Conservation (phyloP, 2,329 filamentous ascomycete species). For the Fusarium nodosum region DNA sequence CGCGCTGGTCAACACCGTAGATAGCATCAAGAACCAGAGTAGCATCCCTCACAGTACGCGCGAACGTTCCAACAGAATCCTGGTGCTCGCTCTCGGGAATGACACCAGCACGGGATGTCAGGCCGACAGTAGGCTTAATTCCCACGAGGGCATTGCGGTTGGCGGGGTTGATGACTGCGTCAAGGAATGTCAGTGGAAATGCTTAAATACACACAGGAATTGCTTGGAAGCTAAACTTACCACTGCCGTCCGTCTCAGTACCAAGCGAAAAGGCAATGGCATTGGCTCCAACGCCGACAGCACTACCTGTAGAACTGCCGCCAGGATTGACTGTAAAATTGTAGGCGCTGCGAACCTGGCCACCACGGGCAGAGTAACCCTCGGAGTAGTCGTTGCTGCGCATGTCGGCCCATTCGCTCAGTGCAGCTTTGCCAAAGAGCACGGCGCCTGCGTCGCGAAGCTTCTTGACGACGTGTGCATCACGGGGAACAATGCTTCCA, state of each 20-base stretch:
- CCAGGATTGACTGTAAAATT: slow-evolving; percentile 77
- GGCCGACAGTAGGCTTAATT: slow-evolving; percentile 80
- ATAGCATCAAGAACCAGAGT: slow-evolving; percentile 76
- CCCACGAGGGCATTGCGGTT: slow-evolving; percentile 77
- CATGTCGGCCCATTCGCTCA: slow-evolving; percentile 83
- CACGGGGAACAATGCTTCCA: slow-evolving; percentile 75
- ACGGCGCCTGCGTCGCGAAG: slow-evolving; percentile 76
- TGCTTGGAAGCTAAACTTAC: slow-evolving; percentile 50
- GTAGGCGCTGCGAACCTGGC: slow-evolving; percentile 75
- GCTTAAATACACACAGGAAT: too few relatives aligned
- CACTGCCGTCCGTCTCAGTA: slow-evolving; percentile 80
- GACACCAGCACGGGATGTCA: slow-evolving; percentile 74
- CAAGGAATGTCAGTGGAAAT: slow-evolving; percentile 21
- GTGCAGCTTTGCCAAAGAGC: slow-evolving; percentile 76
- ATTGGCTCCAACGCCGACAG: slow-evolving; percentile 74
- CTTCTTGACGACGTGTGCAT: slow-evolving; percentile 72
- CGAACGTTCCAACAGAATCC: slow-evolving; percentile 78
- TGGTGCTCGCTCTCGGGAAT: slow-evolving; percentile 77
- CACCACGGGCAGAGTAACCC: slow-evolving; percentile 74
- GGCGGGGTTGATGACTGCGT: slow-evolving; percentile 75
- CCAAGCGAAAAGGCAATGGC: slow-evolving; percentile 74
- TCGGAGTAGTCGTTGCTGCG: slow-evolving; percentile 75
- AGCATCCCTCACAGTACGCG: slow-evolving; percentile 77
- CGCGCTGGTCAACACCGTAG: slow-evolving; percentile 71
- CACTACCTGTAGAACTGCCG: slow-evolving; percentile 77